A percentile compares a stretch with the other conserved stretches of the same genome.
These are phyloP conservation scores for Curvularia verruculosa DNA, from an alignment of 2,329 filamentous ascomycete genomes.

Conservation along the genomic window DNA sequence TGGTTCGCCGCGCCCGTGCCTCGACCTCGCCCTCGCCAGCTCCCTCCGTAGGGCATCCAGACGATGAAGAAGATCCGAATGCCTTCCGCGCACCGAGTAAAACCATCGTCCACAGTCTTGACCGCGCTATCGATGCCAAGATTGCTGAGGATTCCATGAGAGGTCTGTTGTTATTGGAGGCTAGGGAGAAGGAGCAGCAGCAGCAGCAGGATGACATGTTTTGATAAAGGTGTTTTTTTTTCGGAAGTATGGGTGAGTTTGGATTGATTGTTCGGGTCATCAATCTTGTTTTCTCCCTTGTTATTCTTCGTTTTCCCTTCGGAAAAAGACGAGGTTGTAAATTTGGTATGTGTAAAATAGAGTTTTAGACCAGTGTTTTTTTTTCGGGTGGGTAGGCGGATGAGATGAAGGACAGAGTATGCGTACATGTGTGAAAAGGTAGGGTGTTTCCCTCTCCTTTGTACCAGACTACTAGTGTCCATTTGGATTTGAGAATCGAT, in stretches of 20 bases:
- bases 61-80: conserved; percentile 16
- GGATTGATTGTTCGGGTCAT: no score
- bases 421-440: no score
- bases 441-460: not conserved
- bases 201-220: not conserved
- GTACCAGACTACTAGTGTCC: not conserved
- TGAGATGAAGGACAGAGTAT: no score
- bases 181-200: not conserved
- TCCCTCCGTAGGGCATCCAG: not conserved
- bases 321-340: no score
- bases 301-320: no score
- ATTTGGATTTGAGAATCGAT: not conserved
- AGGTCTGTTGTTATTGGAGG: not conserved
- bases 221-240: not conserved
- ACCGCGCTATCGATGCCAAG: conserved; percentile 36
- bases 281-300: no score
- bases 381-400: no score
- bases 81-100: conserved; percentile 32
- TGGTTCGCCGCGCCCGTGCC: not conserved
- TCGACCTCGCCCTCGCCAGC: not conserved
- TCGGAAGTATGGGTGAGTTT: no score
- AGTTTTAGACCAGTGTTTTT: no score
- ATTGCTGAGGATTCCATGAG: conserved; percentile 27
- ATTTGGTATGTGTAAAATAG: no score
- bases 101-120: conserved; percentile 26